Evolutionary conservation across 2,329 filamentous ascomycete species (phyloP), one percentile per base, ranked within the genome.

Genomic region (Teratosphaeria epicoccoides): DNA sequence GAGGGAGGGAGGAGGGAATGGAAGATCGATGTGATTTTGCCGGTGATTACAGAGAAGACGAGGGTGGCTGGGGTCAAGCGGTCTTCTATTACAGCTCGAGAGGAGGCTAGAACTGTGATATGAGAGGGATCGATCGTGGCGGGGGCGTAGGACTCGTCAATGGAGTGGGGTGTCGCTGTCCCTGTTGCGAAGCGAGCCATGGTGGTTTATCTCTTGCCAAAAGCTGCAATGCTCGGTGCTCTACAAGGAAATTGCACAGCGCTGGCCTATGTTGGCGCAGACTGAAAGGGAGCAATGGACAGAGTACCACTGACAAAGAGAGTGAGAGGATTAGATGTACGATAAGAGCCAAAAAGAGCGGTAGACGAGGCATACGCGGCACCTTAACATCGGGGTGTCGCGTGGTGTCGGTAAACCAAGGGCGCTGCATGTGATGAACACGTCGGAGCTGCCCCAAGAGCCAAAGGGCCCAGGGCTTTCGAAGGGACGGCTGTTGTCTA

Each of bases 31-130:
- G 84, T 77, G 63, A 97, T 94, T 72, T 90, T 95, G 64, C 93
- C 93, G 0, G 88, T 90, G 43, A 68, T 67, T 6, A 81, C 79
- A 2, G 88, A 95, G 60, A 96, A 75, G 51, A 85, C 77, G 53
- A 98, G 82, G 11, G 90, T 95, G 53, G 88, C 91, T 20, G 89
- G 83, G 2, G 85, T 88, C 45, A 95, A 71, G 43, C 81, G 76
- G 52, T 85, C 83, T 45, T 84, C 85, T 61, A 97, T 76, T 48
- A 97, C 82, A 52, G 87, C 87, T 61, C 90, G 81, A 24, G 84
- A 86, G 1, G 93, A 97, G 52, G 85, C 85, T 52, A 97, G 77
- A 53, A 96, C 87, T 43, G 81, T 83, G 62, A 90, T 78, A 5
- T 59, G 44, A 28, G 52, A 51, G 22, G 49, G 14, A 6, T 20